These are phyloP conservation scores for Ocimum tenuiflorum DNA, from an alignment of 257 asterid genomes.

Conservation along the genomic window DNA sequence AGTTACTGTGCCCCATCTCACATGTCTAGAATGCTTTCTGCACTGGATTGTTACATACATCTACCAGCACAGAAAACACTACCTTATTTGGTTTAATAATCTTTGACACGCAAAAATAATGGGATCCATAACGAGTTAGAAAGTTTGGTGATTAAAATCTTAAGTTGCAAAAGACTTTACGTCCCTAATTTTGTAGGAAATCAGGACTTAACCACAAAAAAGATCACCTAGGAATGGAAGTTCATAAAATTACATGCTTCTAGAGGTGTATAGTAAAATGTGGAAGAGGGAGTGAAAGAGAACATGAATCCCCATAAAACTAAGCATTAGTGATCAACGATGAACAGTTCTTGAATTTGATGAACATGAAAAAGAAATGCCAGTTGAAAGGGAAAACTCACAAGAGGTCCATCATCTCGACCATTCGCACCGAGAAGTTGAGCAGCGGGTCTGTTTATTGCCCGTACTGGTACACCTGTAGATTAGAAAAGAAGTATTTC, in stretches of 20 bases:
- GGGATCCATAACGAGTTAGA: not conserved
- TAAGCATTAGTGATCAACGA: not conserved
- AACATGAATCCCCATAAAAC: not conserved
- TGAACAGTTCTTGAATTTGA: not conserved
- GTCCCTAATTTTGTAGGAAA: not conserved
- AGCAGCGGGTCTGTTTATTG: constrained; percentile 87
- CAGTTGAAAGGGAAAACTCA: constrained; percentile 37
- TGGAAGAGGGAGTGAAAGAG: not conserved
- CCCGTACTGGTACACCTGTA: constrained; percentile 75
- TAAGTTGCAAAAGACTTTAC: not conserved
- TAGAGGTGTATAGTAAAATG: not conserved
- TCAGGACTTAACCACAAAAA: not conserved
- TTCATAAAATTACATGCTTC: not conserved
- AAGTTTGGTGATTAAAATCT: not conserved
- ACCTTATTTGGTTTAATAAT: not conserved
- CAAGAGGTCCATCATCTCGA: constrained; percentile 95
- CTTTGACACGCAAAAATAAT: not conserved
- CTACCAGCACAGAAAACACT: not conserved
- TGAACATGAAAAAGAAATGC: not conserved
- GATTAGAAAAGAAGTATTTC: constrained; percentile 2
- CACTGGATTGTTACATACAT: not conserved
- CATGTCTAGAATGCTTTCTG: not conserved
- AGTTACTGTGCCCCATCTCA: not conserved
- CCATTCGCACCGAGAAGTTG: constrained; percentile 95
- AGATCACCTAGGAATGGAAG: not conserved